These are phyloP conservation scores for Thalassiosira sp. DNA, from an alignment of 352 stramenopile genomes.

Conservation along the genomic window DNA sequence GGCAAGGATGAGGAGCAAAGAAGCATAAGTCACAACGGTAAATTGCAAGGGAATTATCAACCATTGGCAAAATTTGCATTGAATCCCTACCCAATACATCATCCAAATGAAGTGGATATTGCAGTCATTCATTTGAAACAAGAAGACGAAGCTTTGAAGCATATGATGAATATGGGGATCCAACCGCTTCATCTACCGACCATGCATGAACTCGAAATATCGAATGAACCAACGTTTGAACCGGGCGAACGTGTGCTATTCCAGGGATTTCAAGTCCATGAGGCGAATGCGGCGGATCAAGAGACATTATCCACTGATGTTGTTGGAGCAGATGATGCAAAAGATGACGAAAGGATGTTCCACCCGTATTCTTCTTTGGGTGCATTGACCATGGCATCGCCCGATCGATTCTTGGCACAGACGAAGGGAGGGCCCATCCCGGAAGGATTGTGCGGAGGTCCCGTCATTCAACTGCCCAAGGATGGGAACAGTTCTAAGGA, in stretches of 20 bases:
- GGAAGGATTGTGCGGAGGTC: constrained; percentile 77
- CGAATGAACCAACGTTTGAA: constrained; percentile 65
- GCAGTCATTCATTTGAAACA: constrained; percentile 78
- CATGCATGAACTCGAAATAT: constrained; percentile 41
- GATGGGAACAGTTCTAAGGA: background rate
- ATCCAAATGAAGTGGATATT: constrained; percentile 73
- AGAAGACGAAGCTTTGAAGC: constrained; percentile 64
- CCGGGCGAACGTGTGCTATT: constrained; percentile 71
- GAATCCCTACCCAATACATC: constrained; percentile 78
- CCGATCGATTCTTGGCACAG: constrained; percentile 73
- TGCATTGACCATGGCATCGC: constrained; percentile 57
- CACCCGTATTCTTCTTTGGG: constrained; percentile 66
- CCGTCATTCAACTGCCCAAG: constrained; percentile 46
- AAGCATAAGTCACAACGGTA: constrained; percentile 26
- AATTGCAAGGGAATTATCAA: constrained; percentile 32
- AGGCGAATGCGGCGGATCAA: constrained; percentile 48
- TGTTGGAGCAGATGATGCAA: constrained; percentile 22
- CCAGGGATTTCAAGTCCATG: constrained; percentile 70
- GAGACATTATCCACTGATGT: constrained; percentile 27
- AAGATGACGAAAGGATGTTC: constrained; percentile 67
- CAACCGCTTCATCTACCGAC: constrained; percentile 59
- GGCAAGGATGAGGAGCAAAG: constrained; percentile 9
- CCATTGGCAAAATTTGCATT: constrained; percentile 74
- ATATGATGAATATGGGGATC: constrained; percentile 67
- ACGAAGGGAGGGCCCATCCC: constrained; percentile 63